Evolutionary conservation across 768 basidiomycete species (phyloP).

Genomic region (Russula ochroleuca): DNA sequence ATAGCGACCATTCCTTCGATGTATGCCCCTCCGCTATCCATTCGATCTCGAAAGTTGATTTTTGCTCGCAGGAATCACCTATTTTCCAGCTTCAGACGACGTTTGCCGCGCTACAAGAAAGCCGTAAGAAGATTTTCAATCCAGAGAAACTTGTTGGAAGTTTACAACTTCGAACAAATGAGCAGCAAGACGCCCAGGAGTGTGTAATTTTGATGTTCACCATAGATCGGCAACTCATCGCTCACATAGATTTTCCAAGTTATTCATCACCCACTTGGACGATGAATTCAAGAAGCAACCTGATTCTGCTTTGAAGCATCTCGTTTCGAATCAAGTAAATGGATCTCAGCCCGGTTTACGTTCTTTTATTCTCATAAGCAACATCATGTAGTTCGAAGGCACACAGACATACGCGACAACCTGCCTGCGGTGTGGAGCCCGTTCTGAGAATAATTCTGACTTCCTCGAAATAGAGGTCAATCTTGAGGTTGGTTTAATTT

Average conservation of each 20-base stretch:
- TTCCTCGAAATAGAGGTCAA: slow-evolving; percentile 89
- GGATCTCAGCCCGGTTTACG: slow-evolving; percentile 1
- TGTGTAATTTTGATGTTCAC: slow-evolving; percentile 36
- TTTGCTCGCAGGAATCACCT: slow-evolving; percentile 58
- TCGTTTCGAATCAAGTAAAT: slow-evolving; percentile 70
- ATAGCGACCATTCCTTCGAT: slow-evolving; percentile 42
- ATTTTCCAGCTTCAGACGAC: slow-evolving; percentile 74
- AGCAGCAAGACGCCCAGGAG: slow-evolving; percentile 99
- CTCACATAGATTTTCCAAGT: slow-evolving; percentile 74
- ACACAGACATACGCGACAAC: slow-evolving; percentile 74
- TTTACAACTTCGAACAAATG: slow-evolving; percentile 69
- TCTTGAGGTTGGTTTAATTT: slow-evolving; percentile 51
- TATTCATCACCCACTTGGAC: slow-evolving; percentile 88
- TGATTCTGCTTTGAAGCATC: slow-evolving; percentile 53
- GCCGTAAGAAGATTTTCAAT: slow-evolving; percentile 68
- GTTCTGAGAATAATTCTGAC: slow-evolving; percentile 62
- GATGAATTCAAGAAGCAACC: slow-evolving; percentile 82
- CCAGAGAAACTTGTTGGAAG: slow-evolving; percentile 83
- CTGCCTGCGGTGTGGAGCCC: slow-evolving; percentile 64
- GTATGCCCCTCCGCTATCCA: slow-evolving; percentile 30
- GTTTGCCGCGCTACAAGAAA: slow-evolving; percentile 81
- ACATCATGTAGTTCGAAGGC: slow-evolving; percentile 77
- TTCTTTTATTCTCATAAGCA: slow-evolving; percentile 1
- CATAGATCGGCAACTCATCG: slow-evolving; percentile 9
- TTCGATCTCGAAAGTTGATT: not conserved